These are phyloP conservation scores for Aureobasidium leucospermi DNA, from an alignment of 2,329 filamentous ascomycete species.

Conservation along the genomic window DNA sequence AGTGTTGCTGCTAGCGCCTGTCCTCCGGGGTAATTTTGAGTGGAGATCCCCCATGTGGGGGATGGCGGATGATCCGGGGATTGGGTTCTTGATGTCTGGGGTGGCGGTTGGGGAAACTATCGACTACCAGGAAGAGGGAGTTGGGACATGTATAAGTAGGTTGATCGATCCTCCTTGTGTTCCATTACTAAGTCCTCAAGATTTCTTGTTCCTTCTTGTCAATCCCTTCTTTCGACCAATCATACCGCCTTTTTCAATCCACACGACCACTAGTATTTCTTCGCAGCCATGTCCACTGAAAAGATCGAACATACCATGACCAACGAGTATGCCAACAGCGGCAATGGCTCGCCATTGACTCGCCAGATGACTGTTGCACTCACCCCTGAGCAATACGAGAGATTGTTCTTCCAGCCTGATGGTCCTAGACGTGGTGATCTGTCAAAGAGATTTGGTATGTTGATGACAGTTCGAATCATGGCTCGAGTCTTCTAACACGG, in stretches of 20 bases:
- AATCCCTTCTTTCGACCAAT: not conserved
- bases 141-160: not conserved
- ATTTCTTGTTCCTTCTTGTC: not conserved
- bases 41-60: not conserved
- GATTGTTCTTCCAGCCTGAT: constrained; percentile 23
- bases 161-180: not conserved
- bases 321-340: not conserved
- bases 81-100: not conserved
- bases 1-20: not conserved
- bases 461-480: not conserved
- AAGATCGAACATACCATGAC: constrained; percentile 10
- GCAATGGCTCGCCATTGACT: constrained; percentile 15
- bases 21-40: not conserved
- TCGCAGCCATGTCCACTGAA: not conserved
- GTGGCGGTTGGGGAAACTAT: not conserved
- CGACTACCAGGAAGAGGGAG: not conserved
- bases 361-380: constrained; percentile 23
- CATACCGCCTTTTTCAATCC: not conserved
- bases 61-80: not conserved
- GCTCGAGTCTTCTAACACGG: not conserved
- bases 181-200: not conserved
- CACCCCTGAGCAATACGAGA: constrained; percentile 23
- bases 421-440: constrained; percentile 20
- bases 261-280: not conserved
- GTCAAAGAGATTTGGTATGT: constrained; percentile 22